Percentiles rank a stretch among this genome's conserved stretches.
phyloP scores from a whole-genome alignment of 345 rosid genomes.

The Erysimum cheiranthoides region DNA sequence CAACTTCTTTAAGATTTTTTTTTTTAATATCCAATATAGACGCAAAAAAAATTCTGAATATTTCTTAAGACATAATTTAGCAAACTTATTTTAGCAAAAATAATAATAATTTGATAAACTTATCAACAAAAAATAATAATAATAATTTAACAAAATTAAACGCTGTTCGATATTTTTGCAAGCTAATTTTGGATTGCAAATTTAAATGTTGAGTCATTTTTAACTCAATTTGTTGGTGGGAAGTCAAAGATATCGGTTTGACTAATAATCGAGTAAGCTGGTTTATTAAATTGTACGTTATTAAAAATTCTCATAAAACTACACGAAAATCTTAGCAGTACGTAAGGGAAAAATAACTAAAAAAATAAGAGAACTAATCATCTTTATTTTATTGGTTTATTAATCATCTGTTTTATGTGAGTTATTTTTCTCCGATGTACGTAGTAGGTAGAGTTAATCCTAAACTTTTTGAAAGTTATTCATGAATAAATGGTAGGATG shows the following conservation, averaged over 20 bases:
- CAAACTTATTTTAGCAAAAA: too few species aligned
- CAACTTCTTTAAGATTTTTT: not conserved
- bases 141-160: not conserved
- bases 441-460: not conserved
- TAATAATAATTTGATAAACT: too few species aligned
- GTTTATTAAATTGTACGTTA: conserved; percentile 6
- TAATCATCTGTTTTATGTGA: not conserved
- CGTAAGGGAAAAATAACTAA: not conserved
- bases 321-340: not conserved
- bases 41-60: not conserved
- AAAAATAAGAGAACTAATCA: not conserved
- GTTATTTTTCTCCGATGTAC: not conserved
- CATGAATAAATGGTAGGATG: not conserved
- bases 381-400: not conserved
- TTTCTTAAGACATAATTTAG: not conserved
- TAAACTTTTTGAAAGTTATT: not conserved
- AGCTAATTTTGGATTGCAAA: not conserved
- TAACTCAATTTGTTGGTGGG: not conserved
- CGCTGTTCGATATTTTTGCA: conserved; percentile 3
- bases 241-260: conserved; percentile 43
- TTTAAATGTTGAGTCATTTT: not conserved
- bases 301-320: conserved; percentile 5
- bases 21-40: not conserved
- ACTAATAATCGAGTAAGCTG: conserved; percentile 12
- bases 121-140: too few species aligned